A percentile compares a stretch with the other conserved stretches of the same genome.
These are phyloP conservation scores for Thozetella sp. DNA, from an alignment of 495 filamentous ascomycete genomes.

Conservation along the genomic window DNA sequence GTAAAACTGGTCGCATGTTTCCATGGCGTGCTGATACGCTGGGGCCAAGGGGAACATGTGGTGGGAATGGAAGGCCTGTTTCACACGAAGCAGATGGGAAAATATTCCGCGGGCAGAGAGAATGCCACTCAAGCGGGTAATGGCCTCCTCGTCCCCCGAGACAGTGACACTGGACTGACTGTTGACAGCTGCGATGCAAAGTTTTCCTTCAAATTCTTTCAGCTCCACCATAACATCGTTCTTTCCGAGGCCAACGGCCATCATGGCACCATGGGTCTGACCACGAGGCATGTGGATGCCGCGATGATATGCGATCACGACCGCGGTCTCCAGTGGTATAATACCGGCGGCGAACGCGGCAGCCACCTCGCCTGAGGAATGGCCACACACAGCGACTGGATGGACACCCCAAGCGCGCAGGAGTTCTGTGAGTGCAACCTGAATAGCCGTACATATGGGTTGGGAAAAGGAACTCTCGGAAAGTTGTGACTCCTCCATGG, in stretches of 20 bases:
- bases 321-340: conserved; percentile 37
- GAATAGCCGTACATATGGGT: conserved; percentile 49
- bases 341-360: conserved; percentile 45
- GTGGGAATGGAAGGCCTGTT: conserved; percentile 57
- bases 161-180: conserved; percentile 45
- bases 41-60: conserved; percentile 40
- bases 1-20: conserved; percentile 4
- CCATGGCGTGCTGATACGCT: conserved; percentile 20
- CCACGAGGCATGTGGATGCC: conserved; percentile 26
- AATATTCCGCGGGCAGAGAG: conserved; percentile 49
- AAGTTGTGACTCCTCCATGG: not conserved
- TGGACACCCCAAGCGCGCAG: conserved; percentile 38
- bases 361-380: conserved; percentile 63
- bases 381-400: conserved; percentile 52
- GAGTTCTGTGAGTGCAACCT: conserved; percentile 48
- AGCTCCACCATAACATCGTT: conserved; percentile 37
- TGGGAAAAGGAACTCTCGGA: conserved; percentile 39
- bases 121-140: conserved; percentile 27
- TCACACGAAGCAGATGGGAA: conserved; percentile 39
- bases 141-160: conserved; percentile 41
- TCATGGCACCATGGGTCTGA: conserved; percentile 42
- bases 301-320: conserved; percentile 52
- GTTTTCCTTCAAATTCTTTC: conserved; percentile 25
- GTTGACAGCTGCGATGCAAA: conserved; percentile 46
- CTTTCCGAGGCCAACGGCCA: conserved; percentile 43